phyloP scores from a whole-genome alignment of 306 rosid species.

The Trifolium fragiferum region DNA sequence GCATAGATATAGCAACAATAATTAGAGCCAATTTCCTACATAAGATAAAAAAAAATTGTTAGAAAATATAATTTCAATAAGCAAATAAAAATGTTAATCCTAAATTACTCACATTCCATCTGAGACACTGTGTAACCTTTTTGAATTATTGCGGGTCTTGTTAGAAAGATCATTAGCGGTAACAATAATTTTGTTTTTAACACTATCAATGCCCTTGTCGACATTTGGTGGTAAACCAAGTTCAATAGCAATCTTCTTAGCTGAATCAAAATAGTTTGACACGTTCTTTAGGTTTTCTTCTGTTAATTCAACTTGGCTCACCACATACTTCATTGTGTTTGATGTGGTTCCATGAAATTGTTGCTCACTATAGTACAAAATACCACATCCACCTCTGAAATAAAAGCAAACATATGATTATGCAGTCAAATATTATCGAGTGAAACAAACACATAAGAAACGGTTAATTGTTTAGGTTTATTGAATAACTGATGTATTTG shows the following conservation, averaged over 20 bases:
- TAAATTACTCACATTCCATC: conserved; percentile 40
- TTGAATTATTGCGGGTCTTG: conserved; percentile 36
- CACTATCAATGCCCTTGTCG: conserved; percentile 24
- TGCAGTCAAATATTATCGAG: not conserved
- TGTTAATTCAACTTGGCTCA: conserved; percentile 42
- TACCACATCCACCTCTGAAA: conserved; percentile 63
- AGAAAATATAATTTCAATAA: not conserved
- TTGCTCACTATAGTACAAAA: conserved; percentile 48
- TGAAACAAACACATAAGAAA: not conserved
- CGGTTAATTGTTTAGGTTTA: no score
- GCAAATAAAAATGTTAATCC: not conserved
- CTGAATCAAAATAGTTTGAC: conserved; percentile 44
- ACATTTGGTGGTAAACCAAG: conserved; percentile 37
- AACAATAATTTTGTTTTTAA: conserved; percentile 20
- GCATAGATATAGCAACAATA: conserved; percentile 61
- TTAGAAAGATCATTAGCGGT: conserved; percentile 37
- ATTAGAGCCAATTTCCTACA: conserved; percentile 69
- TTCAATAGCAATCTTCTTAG: conserved; percentile 39
- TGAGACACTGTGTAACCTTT: conserved; percentile 23
- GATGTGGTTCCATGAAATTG: conserved; percentile 35
- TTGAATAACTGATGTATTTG: no score
- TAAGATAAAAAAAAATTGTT: not conserved
- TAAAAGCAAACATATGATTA: not conserved
- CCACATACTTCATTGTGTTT: conserved; percentile 41
- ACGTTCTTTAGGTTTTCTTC: conserved; percentile 44